A percentile compares a stretch with the other conserved stretches of the same genome.
These are phyloP conservation scores for Cladorrhinum sp. DNA, from an alignment of 2,329 filamentous ascomycete genomes.

Conservation along the genomic window DNA sequence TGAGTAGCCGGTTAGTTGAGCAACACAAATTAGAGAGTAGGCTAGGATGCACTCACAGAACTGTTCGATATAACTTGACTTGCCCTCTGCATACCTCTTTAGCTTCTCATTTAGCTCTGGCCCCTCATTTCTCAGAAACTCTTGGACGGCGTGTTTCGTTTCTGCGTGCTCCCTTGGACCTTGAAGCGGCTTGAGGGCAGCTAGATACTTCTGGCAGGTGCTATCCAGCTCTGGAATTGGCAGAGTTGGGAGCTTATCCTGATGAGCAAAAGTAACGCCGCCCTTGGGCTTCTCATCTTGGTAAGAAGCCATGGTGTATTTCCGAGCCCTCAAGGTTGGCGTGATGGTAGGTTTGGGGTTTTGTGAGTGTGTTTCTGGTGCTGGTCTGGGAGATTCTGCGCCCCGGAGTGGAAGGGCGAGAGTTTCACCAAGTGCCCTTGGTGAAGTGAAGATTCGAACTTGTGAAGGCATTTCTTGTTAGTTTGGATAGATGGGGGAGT, in stretches of 20 bases:
- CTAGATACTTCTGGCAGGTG: constrained; percentile 76
- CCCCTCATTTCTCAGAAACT: constrained; percentile 79
- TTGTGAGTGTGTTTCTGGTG: constrained; percentile 36
- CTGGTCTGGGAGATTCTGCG: constrained; percentile 21
- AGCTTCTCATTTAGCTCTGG: constrained; percentile 83
- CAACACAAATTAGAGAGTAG: background rate
- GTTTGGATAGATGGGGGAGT: constrained; percentile 33
- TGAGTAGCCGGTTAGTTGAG: constrained; percentile 37
- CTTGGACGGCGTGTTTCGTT: constrained; percentile 72
- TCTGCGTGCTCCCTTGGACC: constrained; percentile 77
- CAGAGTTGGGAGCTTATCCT: constrained; percentile 85
- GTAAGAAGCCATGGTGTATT: constrained; percentile 43
- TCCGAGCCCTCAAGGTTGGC: constrained; percentile 31
- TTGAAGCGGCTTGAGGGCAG: constrained; percentile 78
- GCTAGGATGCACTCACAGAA: constrained; percentile 70
- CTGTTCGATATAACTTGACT: constrained; percentile 96
- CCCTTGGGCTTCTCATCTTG: constrained; percentile 53
- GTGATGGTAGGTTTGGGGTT: constrained; percentile 33
- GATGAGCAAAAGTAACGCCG: constrained; percentile 82
- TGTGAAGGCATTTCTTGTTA: constrained; percentile 58
- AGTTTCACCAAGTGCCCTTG: constrained; percentile 70
- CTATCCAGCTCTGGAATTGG: constrained; percentile 85
- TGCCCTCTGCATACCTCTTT: constrained; percentile 84
- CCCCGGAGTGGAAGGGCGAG: constrained; percentile 48
- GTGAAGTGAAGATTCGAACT: constrained; percentile 67